Percentiles rank a stretch among this genome's conserved stretches.
These are phyloP conservation scores for Amesomyces nigricolor DNA, from an alignment of 2,329 filamentous ascomycete genomes.

Conservation along the genomic window DNA sequence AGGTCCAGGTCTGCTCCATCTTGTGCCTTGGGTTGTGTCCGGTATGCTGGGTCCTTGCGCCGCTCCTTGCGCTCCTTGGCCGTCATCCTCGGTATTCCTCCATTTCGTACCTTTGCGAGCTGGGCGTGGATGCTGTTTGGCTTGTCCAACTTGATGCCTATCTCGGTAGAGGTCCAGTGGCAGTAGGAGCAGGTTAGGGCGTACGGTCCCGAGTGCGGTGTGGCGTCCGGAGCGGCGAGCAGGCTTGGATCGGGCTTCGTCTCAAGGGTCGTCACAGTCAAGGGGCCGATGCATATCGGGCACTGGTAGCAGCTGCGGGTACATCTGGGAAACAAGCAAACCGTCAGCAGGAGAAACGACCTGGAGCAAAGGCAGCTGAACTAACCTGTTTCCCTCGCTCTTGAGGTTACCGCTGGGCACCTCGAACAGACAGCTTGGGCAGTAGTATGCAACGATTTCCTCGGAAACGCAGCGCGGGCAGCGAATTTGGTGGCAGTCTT, in stretches of 20 bases:
- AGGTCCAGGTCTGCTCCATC: constrained; percentile 48
- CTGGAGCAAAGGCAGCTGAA: constrained; percentile 7
- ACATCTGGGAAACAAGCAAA: constrained; percentile 52
- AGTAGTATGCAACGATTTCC: constrained; percentile 93
- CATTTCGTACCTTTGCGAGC: constrained; percentile 63
- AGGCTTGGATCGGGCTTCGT: constrained; percentile 43
- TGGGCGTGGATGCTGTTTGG: constrained; percentile 81
- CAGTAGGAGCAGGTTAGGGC: constrained; percentile 85
- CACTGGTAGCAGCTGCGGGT: constrained; percentile 95
- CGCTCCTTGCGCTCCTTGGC: constrained; percentile 47
- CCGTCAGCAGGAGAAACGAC: neutral
- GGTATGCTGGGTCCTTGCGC: constrained; percentile 39
- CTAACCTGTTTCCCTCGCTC: constrained; percentile 85
- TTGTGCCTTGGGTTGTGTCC: constrained; percentile 19
- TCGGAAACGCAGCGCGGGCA: constrained; percentile 88
- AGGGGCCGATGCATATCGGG: constrained; percentile 76
- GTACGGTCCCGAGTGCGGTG: constrained; percentile 51
- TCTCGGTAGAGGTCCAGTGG: constrained; percentile 85
- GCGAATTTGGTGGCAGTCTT: constrained; percentile 93
- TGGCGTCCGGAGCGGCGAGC: constrained; percentile 37
- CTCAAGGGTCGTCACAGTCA: constrained; percentile 69
- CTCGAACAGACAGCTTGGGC: constrained; percentile 91
- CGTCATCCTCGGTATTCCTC: constrained; percentile 47
- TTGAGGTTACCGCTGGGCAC: constrained; percentile 89
- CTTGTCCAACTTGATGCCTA: constrained; percentile 85